Conservation (phyloP, 2,329 filamentous ascomycete species). For the Botryosphaeria dothidea region DNA sequence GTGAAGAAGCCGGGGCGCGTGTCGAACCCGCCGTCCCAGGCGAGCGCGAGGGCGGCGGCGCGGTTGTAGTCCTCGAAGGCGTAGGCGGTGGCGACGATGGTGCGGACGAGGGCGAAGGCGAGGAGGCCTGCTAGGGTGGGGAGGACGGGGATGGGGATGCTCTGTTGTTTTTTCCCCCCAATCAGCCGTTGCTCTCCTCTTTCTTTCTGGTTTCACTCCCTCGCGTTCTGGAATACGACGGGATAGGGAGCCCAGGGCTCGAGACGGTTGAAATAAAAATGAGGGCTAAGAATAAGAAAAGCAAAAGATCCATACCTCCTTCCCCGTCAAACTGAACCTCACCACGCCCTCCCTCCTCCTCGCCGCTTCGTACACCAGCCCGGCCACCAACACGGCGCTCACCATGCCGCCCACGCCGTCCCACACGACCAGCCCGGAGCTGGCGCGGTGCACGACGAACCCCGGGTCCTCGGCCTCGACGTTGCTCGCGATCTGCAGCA, state of each 20-base stretch:
- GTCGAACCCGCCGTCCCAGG: background rate
- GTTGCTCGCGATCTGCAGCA: background rate
- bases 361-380: background rate
- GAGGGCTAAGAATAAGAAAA: background rate
- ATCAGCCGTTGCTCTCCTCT: background rate
- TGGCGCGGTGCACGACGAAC: background rate
- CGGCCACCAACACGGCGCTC: background rate
- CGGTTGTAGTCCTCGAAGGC: background rate
- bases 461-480: background rate
- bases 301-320: background rate
- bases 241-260: too few species aligned
- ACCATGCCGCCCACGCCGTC: background rate
- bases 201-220: background rate
- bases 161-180: background rate
- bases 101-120: background rate
- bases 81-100: background rate
- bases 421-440: constrained; percentile 3
- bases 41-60: background rate
- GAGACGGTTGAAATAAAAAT: background rate
- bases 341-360: background rate
- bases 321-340: background rate
- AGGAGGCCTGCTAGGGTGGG: background rate
- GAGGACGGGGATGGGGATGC: background rate
- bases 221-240: too few species aligned
- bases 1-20: background rate